Evolutionary conservation across 176 grass and related monocot species (phyloP), one percentile per base, ranked within the genome.

Genomic region (Ensete glaucum): DNA sequence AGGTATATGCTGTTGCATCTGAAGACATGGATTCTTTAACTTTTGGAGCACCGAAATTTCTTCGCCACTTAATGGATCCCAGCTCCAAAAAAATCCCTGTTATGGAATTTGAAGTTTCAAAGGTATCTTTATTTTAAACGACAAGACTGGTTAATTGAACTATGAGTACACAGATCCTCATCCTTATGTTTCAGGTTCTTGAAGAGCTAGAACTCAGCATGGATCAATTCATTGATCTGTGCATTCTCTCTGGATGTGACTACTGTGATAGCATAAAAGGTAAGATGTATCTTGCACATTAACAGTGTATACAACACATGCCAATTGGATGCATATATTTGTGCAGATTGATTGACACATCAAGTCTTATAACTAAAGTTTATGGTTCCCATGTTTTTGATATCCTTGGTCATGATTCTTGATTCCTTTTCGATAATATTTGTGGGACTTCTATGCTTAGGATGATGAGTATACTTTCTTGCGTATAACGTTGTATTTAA

Each of bases 21-120:
- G 94, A 97, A 83, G 94, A 97, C 68, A 92, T 90, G 90, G 94
- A 93, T 68, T 87, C 94, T 22, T 80, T 97, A 72, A 93, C 94
- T 75, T 93, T 93, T 78, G 90, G 90, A 52, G 79, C 94, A 51
- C 82, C 82, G 76, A 90, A 77, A 51, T 90, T 97, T 77, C 89
- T 97, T 83, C 94, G 88, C 23, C 93, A 97, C 62, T 90, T 97
- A 80, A 90, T 89, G 66, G 87, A 90, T 80, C 87, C 85, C 73
- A 79, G 83, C 79, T 97, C 74, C 59, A 93, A 93, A 82, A 97
- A 85, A 80, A 84, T 85, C 79, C 90, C 71, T 83, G 88, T 97
- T 15, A 88, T 64, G 66, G 93, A 97, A 90, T 97, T 87, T 85
- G 93, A 90, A 93, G 71, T 90, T 62, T 84, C 93, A 76, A 97